Base-by-base conservation (phyloP, 2,329 filamentous ascomycete species). In the Dactylellina sp. region DNA sequence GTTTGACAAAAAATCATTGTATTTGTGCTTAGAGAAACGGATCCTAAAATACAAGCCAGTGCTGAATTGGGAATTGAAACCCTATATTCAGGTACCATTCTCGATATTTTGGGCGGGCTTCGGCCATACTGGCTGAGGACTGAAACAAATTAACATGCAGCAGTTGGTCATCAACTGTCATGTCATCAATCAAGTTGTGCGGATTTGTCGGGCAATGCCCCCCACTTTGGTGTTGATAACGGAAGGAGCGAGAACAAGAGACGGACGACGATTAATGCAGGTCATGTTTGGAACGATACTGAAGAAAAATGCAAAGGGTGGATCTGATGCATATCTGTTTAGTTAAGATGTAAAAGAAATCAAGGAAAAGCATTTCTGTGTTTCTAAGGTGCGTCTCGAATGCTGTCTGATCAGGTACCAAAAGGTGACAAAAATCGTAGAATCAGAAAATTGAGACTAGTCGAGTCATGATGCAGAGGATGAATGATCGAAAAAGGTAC, bases 91-190 rank as follows among this genome's bases (percentile, higher is more conserved):
- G 55, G 25, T 24, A 39, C 32, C 53, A 6, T n/a, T 56, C 47
- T 57, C 18, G 9, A 24, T 20, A 46, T 53, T 18, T 52, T 60
- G 59, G 20, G 39, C 32, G 25, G 42, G 25, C 39, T 52, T 39
- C 47, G 49, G 60, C 60, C 35, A 37, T 52, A 20, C 46, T 47
- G 57, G 65, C 57, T 71, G 66, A 56, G 55, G 24, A 57, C 44
- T 65, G 68, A 72, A 72, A 72, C 68, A 72, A 46, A 57, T 49
- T 25, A 71, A 57, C 52, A 53, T 64, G 59, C 59, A 65, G 53
- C 20, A 55, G 9, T 55, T 64, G 47, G 37, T 56, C 47, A 57
- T 60, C 53, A 53, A 46, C 60, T 71, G 59, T 63, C 56, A 71
- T n/a, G n/a, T n/a, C n/a, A n/a, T n/a, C n/a, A n/a, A n/a, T 64